Evolutionary conservation across 2,329 filamentous ascomycete genomes (phyloP), one percentile per base, ranked within the genome.

Genomic region (Geosmithia morbida): DNA sequence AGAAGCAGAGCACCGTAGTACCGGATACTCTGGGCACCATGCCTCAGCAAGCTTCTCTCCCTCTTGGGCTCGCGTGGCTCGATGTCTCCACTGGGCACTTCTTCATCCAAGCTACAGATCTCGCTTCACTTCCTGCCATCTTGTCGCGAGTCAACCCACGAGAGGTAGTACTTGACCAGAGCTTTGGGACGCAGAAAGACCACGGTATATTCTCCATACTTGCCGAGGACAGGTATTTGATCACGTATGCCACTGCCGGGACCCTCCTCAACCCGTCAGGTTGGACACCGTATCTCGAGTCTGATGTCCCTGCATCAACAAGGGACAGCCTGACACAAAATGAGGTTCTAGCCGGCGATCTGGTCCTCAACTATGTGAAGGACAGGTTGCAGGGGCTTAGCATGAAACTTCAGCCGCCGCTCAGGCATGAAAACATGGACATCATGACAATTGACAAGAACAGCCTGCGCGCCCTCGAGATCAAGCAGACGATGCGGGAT

Each of bases 31-130:
- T 16, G 13, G 33, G n/a, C 10, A 39, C 45, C 48, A 26, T 46
- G 44, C 26, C 39, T 51, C n/a, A 37, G 7, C 41, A 22, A 17
- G 29, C 19, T 44, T 11, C 41, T 14, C 11, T 72, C 46, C 64
- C 65, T 43, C 68, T 94, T 48, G 92, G 92, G 2, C 68, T 98
- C 45, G 86, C 92, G 41, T 98, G 92, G 92, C 70, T 97, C 44
- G 92, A 98, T 63, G 67, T 97, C 22, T 96, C 92, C 8, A 98
- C 92, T 2, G 92, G 92, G 14, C 85, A 90, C 56, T 98, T 98
- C 64, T 87, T 81, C 57, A 95, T 88, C 0, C 88, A 97, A 59
- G 70, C 70, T 17, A 82, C 85, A 1, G 81, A 81, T 18, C 64
- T 89, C 7, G 69, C 76, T 45, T 80, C 81, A 48, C 67, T 98